Conservation (phyloP, 2,329 filamentous ascomycete genomes). For the Aureobasidium sp. region DNA sequence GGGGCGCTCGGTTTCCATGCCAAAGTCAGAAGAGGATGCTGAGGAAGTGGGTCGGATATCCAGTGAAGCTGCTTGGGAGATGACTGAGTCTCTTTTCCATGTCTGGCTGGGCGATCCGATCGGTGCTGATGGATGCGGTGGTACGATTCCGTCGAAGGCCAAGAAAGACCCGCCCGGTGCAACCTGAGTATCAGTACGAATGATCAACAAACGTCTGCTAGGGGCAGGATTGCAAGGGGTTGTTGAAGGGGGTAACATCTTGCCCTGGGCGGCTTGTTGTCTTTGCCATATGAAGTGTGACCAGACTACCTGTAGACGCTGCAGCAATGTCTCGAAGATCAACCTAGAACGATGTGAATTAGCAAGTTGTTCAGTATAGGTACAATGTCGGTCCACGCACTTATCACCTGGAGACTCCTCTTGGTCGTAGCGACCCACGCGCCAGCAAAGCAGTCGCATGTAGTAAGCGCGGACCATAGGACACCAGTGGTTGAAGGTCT, state of each 20-base stretch:
- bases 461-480: conserved; percentile 92
- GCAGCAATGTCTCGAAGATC: conserved; percentile 60
- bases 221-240: conserved; percentile 79
- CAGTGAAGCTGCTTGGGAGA: conserved; percentile 20
- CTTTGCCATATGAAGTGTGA: conserved; percentile 70
- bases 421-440: conserved; percentile 68
- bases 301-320: conserved; percentile 65
- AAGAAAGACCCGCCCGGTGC: conserved; percentile 48
- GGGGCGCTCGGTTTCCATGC: conserved; percentile 17
- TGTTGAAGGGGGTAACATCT: conserved; percentile 55
- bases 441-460: conserved; percentile 85
- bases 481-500: conserved; percentile 88
- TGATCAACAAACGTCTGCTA: conserved; percentile 78
- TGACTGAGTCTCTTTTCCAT: conserved; percentile 28
- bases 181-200: conserved; percentile 64
- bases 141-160: conserved; percentile 54
- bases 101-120: conserved; percentile 20
- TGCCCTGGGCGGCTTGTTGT: conserved; percentile 53
- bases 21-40: conserved; percentile 19
- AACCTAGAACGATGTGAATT: conserved; percentile 38
- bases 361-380: neutral
- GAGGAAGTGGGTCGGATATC: conserved; percentile 22
- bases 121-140: conserved; percentile 24
- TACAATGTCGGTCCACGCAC: neutral
- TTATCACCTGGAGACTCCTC: conserved; percentile 39